Percentiles rank a stretch among this genome's conserved stretches.
phyloP scores from a whole-genome alignment of 495 filamentous ascomycete genomes.

The Cercophora newfieldiana region DNA sequence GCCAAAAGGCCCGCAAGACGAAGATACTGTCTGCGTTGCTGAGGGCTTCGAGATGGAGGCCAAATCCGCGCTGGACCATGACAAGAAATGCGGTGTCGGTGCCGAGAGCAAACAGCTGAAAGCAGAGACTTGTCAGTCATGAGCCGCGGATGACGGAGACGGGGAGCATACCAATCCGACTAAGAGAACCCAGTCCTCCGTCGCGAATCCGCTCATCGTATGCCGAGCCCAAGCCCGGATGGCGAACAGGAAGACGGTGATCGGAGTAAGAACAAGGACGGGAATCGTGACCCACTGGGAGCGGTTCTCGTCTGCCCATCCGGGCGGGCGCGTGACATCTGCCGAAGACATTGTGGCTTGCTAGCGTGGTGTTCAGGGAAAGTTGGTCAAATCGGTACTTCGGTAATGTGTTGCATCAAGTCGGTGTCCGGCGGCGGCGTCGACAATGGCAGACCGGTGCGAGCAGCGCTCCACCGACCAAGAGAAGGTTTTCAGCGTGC shows the following conservation, averaged over 20 bases:
- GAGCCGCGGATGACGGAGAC: not conserved
- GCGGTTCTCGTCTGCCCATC: constrained; percentile 2
- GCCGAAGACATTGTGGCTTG: not conserved
- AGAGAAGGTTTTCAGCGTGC: not conserved
- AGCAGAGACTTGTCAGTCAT: not conserved
- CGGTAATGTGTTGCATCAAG: not conserved
- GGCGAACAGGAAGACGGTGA: constrained; percentile 12
- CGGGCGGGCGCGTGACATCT: not conserved
- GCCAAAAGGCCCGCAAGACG: constrained; percentile 21
- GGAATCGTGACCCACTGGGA: constrained; percentile 18
- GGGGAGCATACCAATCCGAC: constrained; percentile 21
- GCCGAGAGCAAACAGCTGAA: constrained; percentile 16
- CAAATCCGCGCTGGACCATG: constrained; percentile 23
- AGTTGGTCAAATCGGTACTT: not conserved
- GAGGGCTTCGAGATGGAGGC: constrained; percentile 18
- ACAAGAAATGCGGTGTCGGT: constrained; percentile 19
- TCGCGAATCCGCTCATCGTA: constrained; percentile 17
- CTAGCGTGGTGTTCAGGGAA: not conserved
- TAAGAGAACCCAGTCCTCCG: constrained; percentile 31
- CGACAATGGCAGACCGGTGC: not conserved
- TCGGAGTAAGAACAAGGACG: constrained; percentile 5
- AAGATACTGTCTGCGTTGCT: not conserved
- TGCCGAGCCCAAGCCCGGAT: constrained; percentile 17
- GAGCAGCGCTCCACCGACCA: not conserved
- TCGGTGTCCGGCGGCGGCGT: not conserved